phyloP scores from a whole-genome alignment of 2,329 filamentous ascomycete genomes.

The Aciculosporium take region DNA sequence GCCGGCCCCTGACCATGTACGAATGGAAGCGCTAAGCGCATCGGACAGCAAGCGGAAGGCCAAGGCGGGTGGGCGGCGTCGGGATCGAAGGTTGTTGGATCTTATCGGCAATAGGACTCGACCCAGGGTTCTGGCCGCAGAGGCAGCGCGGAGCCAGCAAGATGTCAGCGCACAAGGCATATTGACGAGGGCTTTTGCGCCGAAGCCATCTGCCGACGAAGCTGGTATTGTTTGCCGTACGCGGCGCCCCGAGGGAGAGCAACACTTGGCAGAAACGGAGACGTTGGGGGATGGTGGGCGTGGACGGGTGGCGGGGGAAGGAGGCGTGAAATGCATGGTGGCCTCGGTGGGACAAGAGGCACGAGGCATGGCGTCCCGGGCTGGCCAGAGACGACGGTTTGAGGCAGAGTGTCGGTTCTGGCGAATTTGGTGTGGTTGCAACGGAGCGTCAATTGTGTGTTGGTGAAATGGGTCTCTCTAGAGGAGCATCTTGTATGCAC shows the following conservation, averaged over 20 bases:
- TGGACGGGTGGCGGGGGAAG: not conserved
- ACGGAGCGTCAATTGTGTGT: not conserved
- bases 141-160: not conserved
- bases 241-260: constrained; percentile 10
- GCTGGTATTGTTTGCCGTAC: not conserved
- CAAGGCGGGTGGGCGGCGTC: not conserved
- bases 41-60: not conserved
- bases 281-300: not conserved
- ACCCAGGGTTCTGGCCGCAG: not conserved
- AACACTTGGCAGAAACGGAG: constrained; percentile 16
- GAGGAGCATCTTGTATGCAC: too few relatives aligned
- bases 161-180: constrained; percentile 2
- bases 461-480: not conserved
- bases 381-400: constrained; percentile 3
- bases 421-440: not conserved
- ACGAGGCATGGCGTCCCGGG: too few relatives aligned
- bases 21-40: not conserved
- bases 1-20: not conserved
- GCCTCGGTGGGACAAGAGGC: not conserved
- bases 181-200: constrained; percentile 8
- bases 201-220: not conserved
- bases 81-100: not conserved
- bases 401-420: not conserved
- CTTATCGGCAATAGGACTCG: not conserved
- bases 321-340: too few relatives aligned